Conservation (phyloP, 805 yeast species). For the Helenozyma baotianmanensis region DNA sequence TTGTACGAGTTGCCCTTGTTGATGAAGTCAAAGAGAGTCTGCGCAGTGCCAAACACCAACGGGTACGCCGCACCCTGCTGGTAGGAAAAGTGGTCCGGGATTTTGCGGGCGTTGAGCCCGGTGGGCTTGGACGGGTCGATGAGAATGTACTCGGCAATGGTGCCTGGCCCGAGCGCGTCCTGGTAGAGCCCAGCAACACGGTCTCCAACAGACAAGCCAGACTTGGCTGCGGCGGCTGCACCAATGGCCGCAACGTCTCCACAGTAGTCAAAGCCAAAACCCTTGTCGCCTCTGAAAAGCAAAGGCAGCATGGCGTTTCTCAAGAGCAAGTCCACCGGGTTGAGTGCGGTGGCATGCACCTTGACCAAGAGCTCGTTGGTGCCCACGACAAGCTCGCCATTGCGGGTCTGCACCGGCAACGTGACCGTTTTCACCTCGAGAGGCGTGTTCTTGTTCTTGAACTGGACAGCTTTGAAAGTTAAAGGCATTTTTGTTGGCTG, state of each 20-base stretch:
- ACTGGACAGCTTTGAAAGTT: conserved; percentile 20
- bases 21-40: conserved; percentile 26
- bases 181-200: conserved; percentile 24
- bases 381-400: conserved; percentile 5
- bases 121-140: conserved; percentile 27
- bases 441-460: conserved; percentile 10
- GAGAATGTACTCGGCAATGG: conserved; percentile 45
- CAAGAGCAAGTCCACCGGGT: conserved; percentile 29
- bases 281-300: conserved; percentile 13
- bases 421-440: conserved; percentile 6
- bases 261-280: conserved; percentile 30
- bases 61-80: conserved; percentile 66
- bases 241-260: conserved; percentile 33
- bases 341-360: conserved; percentile 28
- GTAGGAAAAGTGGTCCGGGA: conserved; percentile 41
- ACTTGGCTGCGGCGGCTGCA: conserved; percentile 14
- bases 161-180: conserved; percentile 27
- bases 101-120: conserved; percentile 38
- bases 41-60: conserved; percentile 62
- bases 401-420: conserved; percentile 5
- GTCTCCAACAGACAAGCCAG: conserved; percentile 24
- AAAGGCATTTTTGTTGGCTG: too few species aligned
- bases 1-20: conserved; percentile 36
- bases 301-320: conserved; percentile 13
- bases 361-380: conserved; percentile 24